These are phyloP conservation scores for Meyerozyma guilliermondii DNA, from an alignment of 1,139 yeast species.

Conservation along the genomic window DNA sequence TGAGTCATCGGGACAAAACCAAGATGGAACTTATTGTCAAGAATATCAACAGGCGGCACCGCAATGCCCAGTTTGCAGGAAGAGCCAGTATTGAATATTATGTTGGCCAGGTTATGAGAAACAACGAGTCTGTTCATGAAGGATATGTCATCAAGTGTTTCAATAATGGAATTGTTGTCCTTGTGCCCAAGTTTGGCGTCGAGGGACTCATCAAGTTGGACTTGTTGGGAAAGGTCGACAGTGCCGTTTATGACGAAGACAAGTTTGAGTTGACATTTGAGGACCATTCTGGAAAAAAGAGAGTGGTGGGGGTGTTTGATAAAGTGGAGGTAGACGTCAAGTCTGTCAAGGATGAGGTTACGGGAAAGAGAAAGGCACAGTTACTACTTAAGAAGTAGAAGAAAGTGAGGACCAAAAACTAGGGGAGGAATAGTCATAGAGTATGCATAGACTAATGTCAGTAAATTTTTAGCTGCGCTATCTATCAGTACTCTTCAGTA, in stretches of 20 bases:
- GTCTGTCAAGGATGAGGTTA: conserved; percentile 76
- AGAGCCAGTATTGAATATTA: conserved; percentile 96
- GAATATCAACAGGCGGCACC: conserved; percentile 88
- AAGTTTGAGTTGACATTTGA: conserved; percentile 61
- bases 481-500: no score
- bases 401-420: not conserved
- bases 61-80: conserved; percentile 98
- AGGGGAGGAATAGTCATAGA: not conserved
- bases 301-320: conserved; percentile 72
- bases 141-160: conserved; percentile 92
- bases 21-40: conserved; percentile 87
- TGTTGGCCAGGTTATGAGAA: conserved; percentile 95
- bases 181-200: conserved; percentile 96
- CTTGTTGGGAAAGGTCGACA: conserved; percentile 58
- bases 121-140: conserved; percentile 67
- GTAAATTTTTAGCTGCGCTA: no score
- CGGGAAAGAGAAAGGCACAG: conserved; percentile 92
- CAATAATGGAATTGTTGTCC: conserved; percentile 89
- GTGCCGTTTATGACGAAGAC: conserved; percentile 74
- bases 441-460: no score
- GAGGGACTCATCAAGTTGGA: conserved; percentile 88
- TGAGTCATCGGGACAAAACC: conserved; percentile 78
- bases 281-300: conserved; percentile 35
- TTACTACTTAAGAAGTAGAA: conserved; percentile 44
- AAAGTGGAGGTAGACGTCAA: conserved; percentile 77